These are phyloP conservation scores for Blastocystis sp. DNA, from an alignment of 352 stramenopile genomes.

Conservation along the genomic window DNA sequence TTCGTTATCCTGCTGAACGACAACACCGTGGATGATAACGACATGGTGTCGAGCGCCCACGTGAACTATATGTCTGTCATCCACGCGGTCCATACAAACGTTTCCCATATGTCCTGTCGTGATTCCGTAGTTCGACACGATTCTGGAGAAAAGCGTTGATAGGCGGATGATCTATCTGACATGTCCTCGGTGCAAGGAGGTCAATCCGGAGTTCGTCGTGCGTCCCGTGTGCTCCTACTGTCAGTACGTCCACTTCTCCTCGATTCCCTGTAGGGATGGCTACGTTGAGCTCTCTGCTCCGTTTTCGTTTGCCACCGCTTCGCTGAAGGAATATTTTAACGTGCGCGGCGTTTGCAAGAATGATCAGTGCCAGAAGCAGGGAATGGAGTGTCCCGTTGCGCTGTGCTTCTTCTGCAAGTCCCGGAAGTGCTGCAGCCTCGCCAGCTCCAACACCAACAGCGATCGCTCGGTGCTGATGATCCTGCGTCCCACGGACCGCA, in stretches of 20 bases:
- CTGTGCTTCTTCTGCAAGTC: slow-evolving; percentile 59
- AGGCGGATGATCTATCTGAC: slow-evolving; percentile 21
- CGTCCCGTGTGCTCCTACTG: slow-evolving; percentile 44
- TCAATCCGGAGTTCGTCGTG: neutral
- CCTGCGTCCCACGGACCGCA: slow-evolving; percentile 5
- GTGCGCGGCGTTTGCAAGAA: slow-evolving; percentile 23
- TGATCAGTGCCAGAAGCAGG: slow-evolving; percentile 22
- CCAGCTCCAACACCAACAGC: neutral
- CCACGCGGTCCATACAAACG: slow-evolving; percentile 50
- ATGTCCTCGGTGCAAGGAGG: slow-evolving; percentile 11
- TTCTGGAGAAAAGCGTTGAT: slow-evolving; percentile 4
- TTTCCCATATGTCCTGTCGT: neutral
- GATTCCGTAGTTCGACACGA: slow-evolving; percentile 11
- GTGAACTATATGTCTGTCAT: slow-evolving; percentile 66
- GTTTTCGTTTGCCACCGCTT: neutral
- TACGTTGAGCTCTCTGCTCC: neutral
- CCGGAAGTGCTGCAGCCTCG: neutral
- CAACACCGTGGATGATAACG: slow-evolving; percentile 41
- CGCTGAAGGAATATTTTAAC: slow-evolving; percentile 6
- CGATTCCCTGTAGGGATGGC: slow-evolving; percentile 14
- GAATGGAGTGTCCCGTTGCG: neutral
- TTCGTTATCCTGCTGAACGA: slow-evolving; percentile 50
- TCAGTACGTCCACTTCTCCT: neutral
- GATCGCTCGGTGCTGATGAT: slow-evolving; percentile 26
- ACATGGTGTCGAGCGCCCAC: slow-evolving; percentile 50